phyloP scores from a whole-genome alignment of 2,329 filamentous ascomycete genomes.

The Aureobasidium sp. region DNA sequence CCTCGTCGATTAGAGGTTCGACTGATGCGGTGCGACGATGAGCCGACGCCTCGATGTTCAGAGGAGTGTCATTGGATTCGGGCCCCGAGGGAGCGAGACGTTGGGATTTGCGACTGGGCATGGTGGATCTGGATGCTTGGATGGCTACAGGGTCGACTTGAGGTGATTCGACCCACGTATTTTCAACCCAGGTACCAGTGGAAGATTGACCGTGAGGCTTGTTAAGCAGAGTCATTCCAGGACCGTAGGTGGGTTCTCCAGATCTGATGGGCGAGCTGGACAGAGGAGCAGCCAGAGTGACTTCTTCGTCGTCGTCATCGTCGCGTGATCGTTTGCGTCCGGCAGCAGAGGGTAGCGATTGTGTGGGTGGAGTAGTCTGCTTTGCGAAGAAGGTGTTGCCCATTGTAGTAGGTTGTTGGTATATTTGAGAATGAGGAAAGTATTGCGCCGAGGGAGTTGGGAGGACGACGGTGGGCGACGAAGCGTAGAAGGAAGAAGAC shows the following conservation, averaged over 20 bases:
- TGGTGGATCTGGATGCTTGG: conserved; percentile 42
- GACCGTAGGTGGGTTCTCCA: conserved; percentile 59
- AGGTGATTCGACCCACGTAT: conserved; percentile 34
- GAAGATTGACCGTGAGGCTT: conserved; percentile 56
- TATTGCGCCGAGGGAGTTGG: conserved; percentile 30
- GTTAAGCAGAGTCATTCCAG: conserved; percentile 60
- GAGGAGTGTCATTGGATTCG: conserved; percentile 34
- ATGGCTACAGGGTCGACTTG: conserved; percentile 30
- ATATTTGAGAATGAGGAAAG: conserved; percentile 21
- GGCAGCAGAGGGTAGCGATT: conserved; percentile 32
- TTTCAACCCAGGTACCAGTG: conserved; percentile 63
- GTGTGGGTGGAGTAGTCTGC: conserved; percentile 19
- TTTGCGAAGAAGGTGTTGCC: conserved; percentile 7
- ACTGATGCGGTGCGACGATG: conserved; percentile 20
- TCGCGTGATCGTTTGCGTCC: conserved; percentile 71
- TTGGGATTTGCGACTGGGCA: conserved; percentile 60
- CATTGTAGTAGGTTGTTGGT: conserved; percentile 14
- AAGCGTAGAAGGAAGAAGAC: conserved; percentile 31
- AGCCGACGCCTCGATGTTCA: not conserved
- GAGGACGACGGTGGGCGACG: conserved; percentile 38
- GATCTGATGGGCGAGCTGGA: conserved; percentile 47
- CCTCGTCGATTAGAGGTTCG: conserved; percentile 61
- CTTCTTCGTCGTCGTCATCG: conserved; percentile 59
- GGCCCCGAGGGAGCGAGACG: conserved; percentile 41
- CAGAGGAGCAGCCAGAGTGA: conserved; percentile 36